Base-by-base conservation (phyloP, 2,329 filamentous ascomycete species). In the Colletotrichum shisoi region DNA sequence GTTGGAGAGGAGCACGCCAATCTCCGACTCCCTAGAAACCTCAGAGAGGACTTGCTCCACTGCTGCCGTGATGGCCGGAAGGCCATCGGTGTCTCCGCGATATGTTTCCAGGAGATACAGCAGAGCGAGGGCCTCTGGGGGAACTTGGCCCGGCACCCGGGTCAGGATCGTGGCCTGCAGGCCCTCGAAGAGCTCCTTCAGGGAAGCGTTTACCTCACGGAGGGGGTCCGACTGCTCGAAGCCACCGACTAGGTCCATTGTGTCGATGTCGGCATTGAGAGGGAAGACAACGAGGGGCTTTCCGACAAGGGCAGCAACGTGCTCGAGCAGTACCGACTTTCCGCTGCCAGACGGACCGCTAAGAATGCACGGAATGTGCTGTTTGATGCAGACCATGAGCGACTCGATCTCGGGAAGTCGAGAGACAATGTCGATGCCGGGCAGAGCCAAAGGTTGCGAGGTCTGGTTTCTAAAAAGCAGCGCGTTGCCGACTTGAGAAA, bases 191-290 rank as follows among this genome's bases (percentile, higher is more conserved):
- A 91, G 74, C 39, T 73, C 72, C 54, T 85, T 80, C 34, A 88
- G 75, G 13, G 77, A 74, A n/a, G 82, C 81, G 61, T 90, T 89
- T 4, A 92, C 82, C 69, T 91, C 87, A 62, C 94, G 86, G 58
- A 91, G 84, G 24, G 92, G 88, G 75, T 99, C 95, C 19, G 92
- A 89, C 78, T 99, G 95, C 76, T 99, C 95, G 74, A 97, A 99
- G 0, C 95, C 95, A 73, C 95, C 95, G 63, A 99, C 92, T 63
- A 99, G 87, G 78, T 99, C 95, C 89, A 97, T 97, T 0, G 94
- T 94, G 76, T 99, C 95, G 51, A 97, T 91, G 73, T 99, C 96
- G 7, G 94, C 90, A 75, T 97, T 99, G 79, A 99, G 88, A 0
- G 94, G 89, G 72, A 98, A 92, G 17, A 93, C 91, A 39, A 94